These are phyloP conservation scores for Panaeolus cyanescens DNA, from an alignment of 768 basidiomycete species.

Conservation along the genomic window DNA sequence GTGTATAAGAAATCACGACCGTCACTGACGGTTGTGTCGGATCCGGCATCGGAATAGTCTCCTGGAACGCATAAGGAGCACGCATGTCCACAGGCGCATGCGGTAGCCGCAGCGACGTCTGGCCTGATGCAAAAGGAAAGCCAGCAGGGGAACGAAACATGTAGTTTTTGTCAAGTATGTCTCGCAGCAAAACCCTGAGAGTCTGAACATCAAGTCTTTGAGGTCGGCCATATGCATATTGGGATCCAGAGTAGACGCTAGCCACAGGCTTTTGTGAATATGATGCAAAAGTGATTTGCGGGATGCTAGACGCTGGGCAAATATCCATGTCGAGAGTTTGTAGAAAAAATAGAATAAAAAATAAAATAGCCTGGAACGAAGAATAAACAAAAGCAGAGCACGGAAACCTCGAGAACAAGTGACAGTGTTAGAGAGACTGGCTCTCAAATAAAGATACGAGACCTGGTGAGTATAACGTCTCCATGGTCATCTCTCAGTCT, in stretches of 20 bases:
- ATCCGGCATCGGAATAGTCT: conserved; percentile 25
- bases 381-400: background rate
- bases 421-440: background rate
- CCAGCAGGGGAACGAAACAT: conserved; percentile 33
- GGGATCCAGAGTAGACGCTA: background rate
- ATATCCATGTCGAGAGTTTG: conserved; percentile 5
- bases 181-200: conserved; percentile 29
- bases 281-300: conserved; percentile 9
- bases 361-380: background rate
- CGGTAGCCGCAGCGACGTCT: conserved; percentile 22
- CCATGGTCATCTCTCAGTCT: background rate
- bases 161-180: conserved; percentile 29
- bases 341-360: background rate
- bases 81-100: conserved; percentile 4
- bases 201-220: background rate
- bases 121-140: conserved; percentile 33
- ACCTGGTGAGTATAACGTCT: background rate
- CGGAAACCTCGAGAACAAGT: background rate
- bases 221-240: background rate
- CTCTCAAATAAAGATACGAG: conserved; percentile 4
- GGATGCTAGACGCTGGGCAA: conserved; percentile 11
- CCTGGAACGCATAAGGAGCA: conserved; percentile 37
- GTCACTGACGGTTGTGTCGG: conserved; percentile 14
- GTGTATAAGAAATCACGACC: conserved; percentile 30
- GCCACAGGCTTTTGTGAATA: conserved; percentile 1